Evolutionary conservation across 2,329 filamentous ascomycete genomes (phyloP).

Genomic region (Dothiorella sarmentorum): DNA sequence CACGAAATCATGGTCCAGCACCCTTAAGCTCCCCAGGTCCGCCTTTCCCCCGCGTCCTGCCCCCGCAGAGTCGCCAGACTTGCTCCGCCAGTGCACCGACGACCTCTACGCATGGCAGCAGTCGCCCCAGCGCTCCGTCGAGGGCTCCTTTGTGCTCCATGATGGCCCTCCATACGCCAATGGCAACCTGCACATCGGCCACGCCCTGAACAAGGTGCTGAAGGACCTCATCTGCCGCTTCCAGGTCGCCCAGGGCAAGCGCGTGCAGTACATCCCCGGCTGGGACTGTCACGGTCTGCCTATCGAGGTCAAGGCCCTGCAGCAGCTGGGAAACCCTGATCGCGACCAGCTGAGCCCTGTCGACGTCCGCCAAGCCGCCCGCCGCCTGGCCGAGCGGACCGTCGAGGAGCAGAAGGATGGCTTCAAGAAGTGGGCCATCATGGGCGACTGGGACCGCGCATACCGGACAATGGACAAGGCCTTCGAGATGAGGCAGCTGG

Average conservation of each 20-base stretch:
- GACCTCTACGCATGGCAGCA: slow-evolving; percentile 88
- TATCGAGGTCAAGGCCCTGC: slow-evolving; percentile 92
- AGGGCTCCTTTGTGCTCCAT: slow-evolving; percentile 70
- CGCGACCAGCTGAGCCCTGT: slow-evolving; percentile 43
- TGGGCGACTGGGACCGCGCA: slow-evolving; percentile 73
- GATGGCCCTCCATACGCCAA: slow-evolving; percentile 98
- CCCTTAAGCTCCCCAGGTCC: slow-evolving; percentile 49
- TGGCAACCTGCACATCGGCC: slow-evolving; percentile 83
- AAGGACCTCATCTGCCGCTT: slow-evolving; percentile 90
- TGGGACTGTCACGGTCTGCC: slow-evolving; percentile 98
- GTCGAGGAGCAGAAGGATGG: slow-evolving; percentile 69
- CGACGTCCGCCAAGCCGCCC: slow-evolving; percentile 62
- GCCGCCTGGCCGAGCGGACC: slow-evolving; percentile 64
- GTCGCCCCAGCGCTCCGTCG: slow-evolving; percentile 42
- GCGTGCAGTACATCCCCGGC: slow-evolving; percentile 79
- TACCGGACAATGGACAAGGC: slow-evolving; percentile 77
- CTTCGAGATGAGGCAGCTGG: slow-evolving; percentile 72
- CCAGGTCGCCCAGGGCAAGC: slow-evolving; percentile 72
- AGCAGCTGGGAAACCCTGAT: slow-evolving; percentile 41
- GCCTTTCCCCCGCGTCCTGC: slow-evolving; percentile 46
- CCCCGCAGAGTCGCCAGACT: slow-evolving; percentile 37
- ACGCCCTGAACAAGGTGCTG: slow-evolving; percentile 93
- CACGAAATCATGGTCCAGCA: slow-evolving; percentile 35
- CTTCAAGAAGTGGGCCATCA: slow-evolving; percentile 71
- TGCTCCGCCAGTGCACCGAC: slow-evolving; percentile 77